A percentile compares a stretch with the other conserved stretches of the same genome.
Conservation (phyloP, 192 early-diverging fungal genomes). For the Entophlyctis luteolus region DNA sequence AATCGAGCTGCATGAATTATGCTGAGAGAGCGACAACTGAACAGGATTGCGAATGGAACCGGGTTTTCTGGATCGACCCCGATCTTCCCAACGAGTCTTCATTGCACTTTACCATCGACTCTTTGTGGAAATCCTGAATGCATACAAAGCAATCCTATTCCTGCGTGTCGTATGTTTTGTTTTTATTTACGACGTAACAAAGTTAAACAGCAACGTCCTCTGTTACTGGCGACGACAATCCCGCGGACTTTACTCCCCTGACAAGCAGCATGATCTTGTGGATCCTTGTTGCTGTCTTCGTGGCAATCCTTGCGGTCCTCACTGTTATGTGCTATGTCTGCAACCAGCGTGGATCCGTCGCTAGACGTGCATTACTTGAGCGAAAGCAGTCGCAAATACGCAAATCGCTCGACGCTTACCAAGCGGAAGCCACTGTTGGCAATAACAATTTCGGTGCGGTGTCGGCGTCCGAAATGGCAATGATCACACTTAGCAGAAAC, state of each 20-base stretch:
- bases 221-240: conserved; percentile 11
- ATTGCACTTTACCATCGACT: not conserved
- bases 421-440: too few species aligned
- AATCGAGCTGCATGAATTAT: too few species aligned
- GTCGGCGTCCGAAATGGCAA: conserved; percentile 24
- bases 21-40: too few species aligned
- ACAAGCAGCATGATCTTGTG: conserved; percentile 3
- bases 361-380: not conserved
- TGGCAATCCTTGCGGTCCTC: not conserved
- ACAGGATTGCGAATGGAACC: not conserved
- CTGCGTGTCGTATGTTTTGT: not conserved
- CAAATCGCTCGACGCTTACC: not conserved
- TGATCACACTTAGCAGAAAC: conserved; percentile 18
- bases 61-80: conserved; percentile 2
- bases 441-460: too few species aligned
- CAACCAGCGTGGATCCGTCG: conserved; percentile 21
- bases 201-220: not conserved
- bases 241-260: conserved; percentile 12
- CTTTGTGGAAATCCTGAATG: conserved; percentile 13
- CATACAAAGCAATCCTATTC: not conserved
- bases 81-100: not conserved
- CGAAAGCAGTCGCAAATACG: not conserved
- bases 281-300: conserved; percentile 19
- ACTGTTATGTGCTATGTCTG: conserved; percentile 6
- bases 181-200: not conserved